Conservation (phyloP, 345 rosid genomes). For the Litchi chinensis region DNA sequence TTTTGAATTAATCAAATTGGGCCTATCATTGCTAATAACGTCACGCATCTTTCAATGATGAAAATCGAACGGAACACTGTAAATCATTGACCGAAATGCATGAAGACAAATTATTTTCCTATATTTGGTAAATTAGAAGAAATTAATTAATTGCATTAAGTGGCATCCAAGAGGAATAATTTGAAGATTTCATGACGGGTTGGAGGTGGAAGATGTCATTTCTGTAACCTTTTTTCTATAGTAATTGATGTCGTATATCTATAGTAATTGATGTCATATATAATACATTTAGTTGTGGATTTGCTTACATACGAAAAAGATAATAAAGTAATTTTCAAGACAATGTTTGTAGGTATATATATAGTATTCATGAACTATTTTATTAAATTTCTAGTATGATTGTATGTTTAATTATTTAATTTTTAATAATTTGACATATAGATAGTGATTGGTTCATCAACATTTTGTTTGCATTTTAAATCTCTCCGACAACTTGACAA, state of each 20-base stretch:
- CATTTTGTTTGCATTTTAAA: background rate
- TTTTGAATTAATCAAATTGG: background rate
- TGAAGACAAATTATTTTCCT: background rate
- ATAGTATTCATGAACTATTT: too few species aligned
- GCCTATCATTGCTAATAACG: background rate
- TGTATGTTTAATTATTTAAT: too few species aligned
- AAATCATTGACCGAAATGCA: background rate
- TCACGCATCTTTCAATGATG: background rate
- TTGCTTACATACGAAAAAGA: background rate
- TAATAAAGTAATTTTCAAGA: background rate
- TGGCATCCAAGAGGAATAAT: background rate
- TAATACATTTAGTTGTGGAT: background rate
- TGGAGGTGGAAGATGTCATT: background rate
- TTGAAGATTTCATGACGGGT: background rate
- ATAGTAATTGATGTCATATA: background rate
- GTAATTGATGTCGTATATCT: too few species aligned
- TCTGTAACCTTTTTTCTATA: background rate
- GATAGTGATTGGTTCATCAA: conserved; percentile 4
- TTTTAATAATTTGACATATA: too few species aligned
- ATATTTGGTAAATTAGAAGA: background rate
- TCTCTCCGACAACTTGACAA: background rate
- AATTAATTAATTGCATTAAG: background rate
- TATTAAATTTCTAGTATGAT: background rate
- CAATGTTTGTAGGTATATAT: background rate
- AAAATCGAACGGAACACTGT: background rate